Conservation (phyloP, 2,329 filamentous ascomycete species). For the Ophiostoma piceae region DNA sequence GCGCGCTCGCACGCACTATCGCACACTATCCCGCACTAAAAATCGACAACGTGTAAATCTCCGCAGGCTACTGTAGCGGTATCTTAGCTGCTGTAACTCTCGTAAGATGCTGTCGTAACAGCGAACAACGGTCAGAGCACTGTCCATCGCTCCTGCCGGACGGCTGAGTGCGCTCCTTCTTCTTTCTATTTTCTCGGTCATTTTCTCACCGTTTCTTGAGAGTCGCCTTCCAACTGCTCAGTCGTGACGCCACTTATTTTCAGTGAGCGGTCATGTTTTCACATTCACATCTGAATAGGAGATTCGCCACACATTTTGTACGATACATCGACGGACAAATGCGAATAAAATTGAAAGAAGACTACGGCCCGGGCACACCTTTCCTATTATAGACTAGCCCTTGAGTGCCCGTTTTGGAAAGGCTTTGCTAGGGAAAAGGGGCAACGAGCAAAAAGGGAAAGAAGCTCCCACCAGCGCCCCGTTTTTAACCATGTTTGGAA, state of each 20-base stretch:
- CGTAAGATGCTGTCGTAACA: too few species aligned
- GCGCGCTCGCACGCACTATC: background rate
- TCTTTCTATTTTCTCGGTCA: background rate
- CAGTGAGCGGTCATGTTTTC: too few species aligned
- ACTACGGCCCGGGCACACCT: background rate
- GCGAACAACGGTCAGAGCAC: background rate
- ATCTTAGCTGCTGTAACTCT: background rate
- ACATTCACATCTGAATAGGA: background rate
- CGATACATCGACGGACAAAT: too few species aligned
- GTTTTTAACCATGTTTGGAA: constrained; percentile 14
- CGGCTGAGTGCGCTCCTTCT: background rate
- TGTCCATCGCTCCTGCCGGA: constrained; percentile 14
- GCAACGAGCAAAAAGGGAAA: constrained; percentile 6
- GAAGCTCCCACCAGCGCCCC: constrained; percentile 9
- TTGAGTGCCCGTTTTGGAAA: background rate
- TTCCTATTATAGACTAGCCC: background rate
- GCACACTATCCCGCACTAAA: background rate
- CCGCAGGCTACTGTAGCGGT: background rate
- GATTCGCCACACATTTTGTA: background rate
- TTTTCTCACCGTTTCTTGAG: background rate
- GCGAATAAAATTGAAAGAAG: background rate
- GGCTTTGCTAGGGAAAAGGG: constrained; percentile 9
- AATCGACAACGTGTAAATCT: constrained; percentile 1
- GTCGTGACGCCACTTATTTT: too few species aligned
- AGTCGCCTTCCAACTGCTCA: too few species aligned